Conservation (phyloP, 192 early-diverging fungal species). For the Coemansia sp. region DNA sequence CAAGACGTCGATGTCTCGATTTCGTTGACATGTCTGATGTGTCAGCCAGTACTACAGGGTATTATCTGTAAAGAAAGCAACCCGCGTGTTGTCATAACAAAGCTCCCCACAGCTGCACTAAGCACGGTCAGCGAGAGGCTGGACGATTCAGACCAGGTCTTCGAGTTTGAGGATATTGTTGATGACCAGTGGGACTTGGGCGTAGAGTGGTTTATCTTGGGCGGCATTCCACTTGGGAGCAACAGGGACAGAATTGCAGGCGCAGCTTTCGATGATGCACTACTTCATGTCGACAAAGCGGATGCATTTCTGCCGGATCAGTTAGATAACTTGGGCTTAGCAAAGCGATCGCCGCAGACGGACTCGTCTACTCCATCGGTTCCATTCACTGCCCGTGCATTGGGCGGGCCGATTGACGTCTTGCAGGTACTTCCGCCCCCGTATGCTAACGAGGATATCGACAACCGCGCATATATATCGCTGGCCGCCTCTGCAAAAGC, state of each 20-base stretch:
- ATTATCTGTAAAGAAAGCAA: slow-evolving; percentile 10
- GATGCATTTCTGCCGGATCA: background rate
- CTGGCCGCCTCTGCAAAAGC: slow-evolving; percentile 28
- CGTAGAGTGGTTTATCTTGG: slow-evolving; percentile 54
- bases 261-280: slow-evolving; percentile 14
- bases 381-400: slow-evolving; percentile 15
- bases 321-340: no score
- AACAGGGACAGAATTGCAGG: slow-evolving; percentile 17
- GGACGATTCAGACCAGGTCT: background rate
- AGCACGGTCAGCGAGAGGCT: background rate
- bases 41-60: slow-evolving; percentile 45
- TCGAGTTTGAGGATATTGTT: slow-evolving; percentile 4
- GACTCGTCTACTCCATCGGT: background rate
- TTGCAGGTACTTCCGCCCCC: slow-evolving; percentile 19
- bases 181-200: slow-evolving; percentile 36
- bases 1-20: background rate
- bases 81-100: slow-evolving; percentile 35
- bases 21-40: slow-evolving; percentile 43
- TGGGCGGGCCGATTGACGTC: slow-evolving; percentile 18
- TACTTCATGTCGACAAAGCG: background rate
- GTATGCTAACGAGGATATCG: slow-evolving; percentile 26
- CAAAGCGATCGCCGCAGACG: background rate
- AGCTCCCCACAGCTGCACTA: background rate
- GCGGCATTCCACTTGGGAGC: slow-evolving; percentile 20
- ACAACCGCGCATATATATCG: slow-evolving; percentile 44